phyloP scores from a whole-genome alignment of 768 basidiomycete genomes.

The Lentinus tigrinus region DNA sequence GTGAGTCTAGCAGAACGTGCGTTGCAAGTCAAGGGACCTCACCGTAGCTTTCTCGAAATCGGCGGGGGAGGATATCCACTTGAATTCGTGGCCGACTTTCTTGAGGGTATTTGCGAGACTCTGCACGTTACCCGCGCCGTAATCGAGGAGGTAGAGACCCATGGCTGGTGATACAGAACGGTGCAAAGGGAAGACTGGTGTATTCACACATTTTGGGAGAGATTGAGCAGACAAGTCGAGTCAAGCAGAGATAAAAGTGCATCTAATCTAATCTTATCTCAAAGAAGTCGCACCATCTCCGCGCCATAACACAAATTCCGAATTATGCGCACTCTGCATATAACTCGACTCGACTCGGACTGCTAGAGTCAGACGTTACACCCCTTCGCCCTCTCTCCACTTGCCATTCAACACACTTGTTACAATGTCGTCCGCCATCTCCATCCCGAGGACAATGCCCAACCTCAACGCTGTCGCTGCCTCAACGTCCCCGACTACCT shows the following conservation, averaged over 20 bases:
- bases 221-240: conserved; percentile 2
- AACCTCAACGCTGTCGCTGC: conserved; percentile 43
- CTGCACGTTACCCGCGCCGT: conserved; percentile 94
- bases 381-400: neutral
- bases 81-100: conserved; percentile 80
- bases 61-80: conserved; percentile 78
- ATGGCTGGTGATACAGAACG: conserved; percentile 26
- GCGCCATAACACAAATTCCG: conserved; percentile 11
- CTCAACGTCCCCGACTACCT: conserved; percentile 50
- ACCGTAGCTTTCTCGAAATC: conserved; percentile 92
- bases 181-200: neutral
- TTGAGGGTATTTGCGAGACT: conserved; percentile 90
- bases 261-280: conserved; percentile 23
- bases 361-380: conserved; percentile 5
- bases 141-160: conserved; percentile 88
- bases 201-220: conserved; percentile 13
- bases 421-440: conserved; percentile 49
- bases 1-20: conserved; percentile 9
- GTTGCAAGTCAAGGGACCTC: conserved; percentile 13
- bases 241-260: conserved; percentile 11
- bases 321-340: conserved; percentile 2
- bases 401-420: neutral
- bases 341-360: neutral
- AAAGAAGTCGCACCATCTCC: conserved; percentile 9
- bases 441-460: conserved; percentile 34